phyloP scores from a whole-genome alignment of 371 early-diverging fungal species.

The Mucor velutinosus region DNA sequence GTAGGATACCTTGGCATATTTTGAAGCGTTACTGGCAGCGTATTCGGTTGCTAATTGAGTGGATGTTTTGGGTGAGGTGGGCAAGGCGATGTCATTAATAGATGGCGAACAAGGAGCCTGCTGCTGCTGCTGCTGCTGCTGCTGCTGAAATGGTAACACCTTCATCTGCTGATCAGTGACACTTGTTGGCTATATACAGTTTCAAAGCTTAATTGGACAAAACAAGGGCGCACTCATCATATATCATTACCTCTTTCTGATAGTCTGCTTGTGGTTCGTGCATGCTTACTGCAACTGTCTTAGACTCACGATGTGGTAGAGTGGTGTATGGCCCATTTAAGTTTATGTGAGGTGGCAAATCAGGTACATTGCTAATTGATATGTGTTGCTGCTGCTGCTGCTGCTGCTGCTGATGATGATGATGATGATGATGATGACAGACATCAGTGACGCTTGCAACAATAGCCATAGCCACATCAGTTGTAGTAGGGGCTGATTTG shows the following conservation, averaged over 20 bases:
- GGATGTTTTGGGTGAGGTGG: constrained; percentile 7
- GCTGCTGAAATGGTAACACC: neutral
- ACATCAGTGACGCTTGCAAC: neutral
- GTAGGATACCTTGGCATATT: constrained; percentile 47
- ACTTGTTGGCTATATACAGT: neutral
- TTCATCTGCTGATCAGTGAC: neutral
- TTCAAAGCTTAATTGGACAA: neutral
- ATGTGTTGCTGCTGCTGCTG: neutral
- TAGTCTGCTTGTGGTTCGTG: neutral
- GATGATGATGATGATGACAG: neutral
- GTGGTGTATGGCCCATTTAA: neutral
- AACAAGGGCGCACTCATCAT: neutral
- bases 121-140: neutral
- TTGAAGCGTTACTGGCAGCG: constrained; percentile 15
- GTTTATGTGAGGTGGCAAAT: neutral
- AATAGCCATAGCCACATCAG: no score
- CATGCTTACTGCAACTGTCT: neutral
- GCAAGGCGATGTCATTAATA: neutral
- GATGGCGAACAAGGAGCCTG: neutral
- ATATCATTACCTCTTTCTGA: neutral
- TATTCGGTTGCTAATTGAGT: constrained; percentile 10
- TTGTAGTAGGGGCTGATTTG: neutral
- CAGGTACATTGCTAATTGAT: neutral
- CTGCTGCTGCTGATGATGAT: neutral
- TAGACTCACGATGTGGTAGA: constrained; percentile 4